Conservation (phyloP, 106 monocot genomes). For the Narthecium ossifragum region DNA sequence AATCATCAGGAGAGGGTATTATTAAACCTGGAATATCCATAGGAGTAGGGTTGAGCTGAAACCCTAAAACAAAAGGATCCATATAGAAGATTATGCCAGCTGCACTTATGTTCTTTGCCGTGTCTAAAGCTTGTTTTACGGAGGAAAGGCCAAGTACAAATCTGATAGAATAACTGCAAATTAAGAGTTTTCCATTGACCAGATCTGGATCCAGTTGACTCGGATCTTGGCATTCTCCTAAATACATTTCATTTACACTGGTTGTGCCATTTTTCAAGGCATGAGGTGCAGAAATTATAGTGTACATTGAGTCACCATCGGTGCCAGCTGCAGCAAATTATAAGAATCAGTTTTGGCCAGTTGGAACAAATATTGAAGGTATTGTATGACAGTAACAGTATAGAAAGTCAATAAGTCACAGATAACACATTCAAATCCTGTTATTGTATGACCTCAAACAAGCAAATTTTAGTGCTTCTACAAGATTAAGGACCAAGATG, state of each 20-base stretch:
- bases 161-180: constrained; percentile 84
- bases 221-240: constrained; percentile 95
- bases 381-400: no score
- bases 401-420: no score
- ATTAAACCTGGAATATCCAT: constrained; percentile 85
- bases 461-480: no score
- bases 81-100: constrained; percentile 79
- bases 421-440: no score
- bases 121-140: constrained; percentile 71
- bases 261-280: constrained; percentile 53
- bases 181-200: constrained; percentile 62
- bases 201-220: constrained; percentile 48
- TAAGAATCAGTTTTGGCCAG: not conserved
- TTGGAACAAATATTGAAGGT: no score
- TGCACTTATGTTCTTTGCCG: constrained; percentile 91
- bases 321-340: constrained; percentile 70
- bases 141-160: constrained; percentile 90
- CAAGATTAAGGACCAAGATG: no score
- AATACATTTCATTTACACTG: constrained; percentile 42
- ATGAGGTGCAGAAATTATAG: constrained; percentile 65
- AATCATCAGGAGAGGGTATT: constrained; percentile 85
- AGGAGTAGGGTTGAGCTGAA: constrained; percentile 90
- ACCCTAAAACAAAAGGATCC: constrained; percentile 87
- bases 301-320: constrained; percentile 63
- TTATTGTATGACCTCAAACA: no score